Percentiles rank a stretch among this genome's conserved stretches.
Evolutionary conservation across 2,329 filamentous ascomycete genomes (phyloP).

Genomic region (Lachnellula hyalina): DNA sequence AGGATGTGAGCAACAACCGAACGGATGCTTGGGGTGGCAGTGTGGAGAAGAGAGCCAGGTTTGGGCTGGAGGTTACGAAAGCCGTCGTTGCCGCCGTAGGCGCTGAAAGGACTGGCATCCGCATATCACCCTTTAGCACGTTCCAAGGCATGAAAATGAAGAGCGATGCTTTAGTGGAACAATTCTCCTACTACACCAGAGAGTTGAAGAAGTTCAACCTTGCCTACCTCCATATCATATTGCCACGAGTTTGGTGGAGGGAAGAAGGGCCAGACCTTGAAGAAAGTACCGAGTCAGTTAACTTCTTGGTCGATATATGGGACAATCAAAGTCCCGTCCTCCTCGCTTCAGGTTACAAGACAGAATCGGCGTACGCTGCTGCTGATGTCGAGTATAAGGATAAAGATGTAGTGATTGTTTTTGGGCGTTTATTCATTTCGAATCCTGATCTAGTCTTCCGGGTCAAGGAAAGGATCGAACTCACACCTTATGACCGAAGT

Average conservation of each 20-base stretch:
- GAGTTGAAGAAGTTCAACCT: slow-evolving; percentile 34
- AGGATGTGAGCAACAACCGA: slow-evolving; percentile 21
- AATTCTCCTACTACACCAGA: slow-evolving; percentile 40
- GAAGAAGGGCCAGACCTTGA: slow-evolving; percentile 43
- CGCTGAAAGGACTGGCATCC: slow-evolving; percentile 41
- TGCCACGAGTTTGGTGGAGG: slow-evolving; percentile 41
- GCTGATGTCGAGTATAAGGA: slow-evolving; percentile 23
- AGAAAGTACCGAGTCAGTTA: slow-evolving; percentile 33
- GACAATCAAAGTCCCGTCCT: background rate
- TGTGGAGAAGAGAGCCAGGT: slow-evolving; percentile 33
- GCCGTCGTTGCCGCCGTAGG: slow-evolving; percentile 46
- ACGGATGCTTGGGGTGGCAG: slow-evolving; percentile 23
- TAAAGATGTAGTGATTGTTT: slow-evolving; percentile 1
- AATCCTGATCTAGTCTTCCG: slow-evolving; percentile 37
- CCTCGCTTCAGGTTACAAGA: slow-evolving; percentile 5
- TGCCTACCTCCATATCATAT: slow-evolving; percentile 49
- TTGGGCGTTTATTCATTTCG: slow-evolving; percentile 35
- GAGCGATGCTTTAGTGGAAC: slow-evolving; percentile 33
- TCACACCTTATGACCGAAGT: slow-evolving; percentile 4
- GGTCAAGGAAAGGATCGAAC: slow-evolving; percentile 1
- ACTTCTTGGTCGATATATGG: slow-evolving; percentile 6
- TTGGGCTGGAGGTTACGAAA: slow-evolving; percentile 43
- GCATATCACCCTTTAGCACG: slow-evolving; percentile 52
- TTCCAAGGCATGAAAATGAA: slow-evolving; percentile 47
- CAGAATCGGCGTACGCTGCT: background rate